Base-by-base conservation (phyloP, 2,329 filamentous ascomycete genomes). In the Pseudovirgaria hyperparasitica region DNA sequence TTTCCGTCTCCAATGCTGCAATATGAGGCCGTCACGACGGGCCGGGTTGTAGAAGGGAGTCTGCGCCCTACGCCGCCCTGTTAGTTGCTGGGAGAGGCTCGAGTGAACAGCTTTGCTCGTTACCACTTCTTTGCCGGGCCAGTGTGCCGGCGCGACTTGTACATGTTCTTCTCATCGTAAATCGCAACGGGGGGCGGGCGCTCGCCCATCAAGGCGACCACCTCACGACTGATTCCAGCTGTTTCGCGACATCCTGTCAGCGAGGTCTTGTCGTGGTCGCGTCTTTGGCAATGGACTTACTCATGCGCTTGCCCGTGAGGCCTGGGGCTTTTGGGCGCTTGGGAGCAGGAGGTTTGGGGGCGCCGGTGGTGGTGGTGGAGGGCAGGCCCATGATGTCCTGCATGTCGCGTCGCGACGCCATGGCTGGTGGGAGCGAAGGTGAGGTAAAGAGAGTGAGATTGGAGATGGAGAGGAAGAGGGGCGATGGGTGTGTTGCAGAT, bases 311-410 rank as follows among this genome's bases (percentile, higher is more conserved):
- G 38, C 75, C 69, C 24, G 67, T 70, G 10, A 67, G 37, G 23
- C 37, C 45, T 23, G 45, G 61, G 5, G 70, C 61, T 50, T 80
- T 85, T 43, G 77, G 73, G 50, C 87, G 86, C 60, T 90, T 92
- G 22, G 70, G 58, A 21, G 75, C 72, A 60, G 28, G 62, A 47
- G 27, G 56, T 31, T 48, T 47, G 26, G 42, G 59, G 26, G 59
- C 44, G 26, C 57, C 44, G 26, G 58, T 44, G 31, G 55, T 43
- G 74, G 38, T 76, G 41, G 73, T 62, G 26, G 59, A 60, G 40
- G 77, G 76, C 50, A 92, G 65, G 54, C 86, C 82, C 47, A 92
- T 73, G 49, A 92, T 82, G 53, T 92, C 84, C 60, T 81, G 82
- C 42, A 92, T 72, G 65, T 92, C 84, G 38, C 52, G 46, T 35